Conservation (phyloP, 352 stramenopile genomes). For the Pythium diclinum region DNA sequence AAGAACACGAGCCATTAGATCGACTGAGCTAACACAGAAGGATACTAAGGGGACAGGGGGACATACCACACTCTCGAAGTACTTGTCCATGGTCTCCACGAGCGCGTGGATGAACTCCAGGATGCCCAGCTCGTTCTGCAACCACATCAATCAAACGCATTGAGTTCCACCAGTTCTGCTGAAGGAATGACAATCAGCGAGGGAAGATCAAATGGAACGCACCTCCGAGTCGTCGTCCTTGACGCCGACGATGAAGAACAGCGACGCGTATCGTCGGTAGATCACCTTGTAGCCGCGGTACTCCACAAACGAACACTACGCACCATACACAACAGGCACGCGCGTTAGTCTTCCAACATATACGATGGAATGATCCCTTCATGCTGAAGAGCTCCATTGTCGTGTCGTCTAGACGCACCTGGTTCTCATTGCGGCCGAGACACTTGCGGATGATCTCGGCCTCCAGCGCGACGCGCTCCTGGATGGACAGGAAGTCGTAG, state of each 20-base stretch:
- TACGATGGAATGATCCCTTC: no score
- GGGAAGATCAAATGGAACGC: neutral
- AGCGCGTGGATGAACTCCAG: constrained; percentile 99
- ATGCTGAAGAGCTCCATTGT: neutral
- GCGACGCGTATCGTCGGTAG: constrained; percentile 98
- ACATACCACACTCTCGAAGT: constrained; percentile 97
- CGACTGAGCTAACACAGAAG: neutral
- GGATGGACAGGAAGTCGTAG: constrained; percentile 99
- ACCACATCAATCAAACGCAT: neutral
- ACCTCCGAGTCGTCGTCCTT: constrained; percentile 94
- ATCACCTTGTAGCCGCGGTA: constrained; percentile 99
- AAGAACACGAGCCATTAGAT: no score
- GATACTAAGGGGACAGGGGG: neutral
- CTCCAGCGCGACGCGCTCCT: constrained; percentile 97
- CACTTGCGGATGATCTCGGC: constrained; percentile 99
- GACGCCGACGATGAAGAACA: constrained; percentile 99
- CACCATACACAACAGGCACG: neutral
- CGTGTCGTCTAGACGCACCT: constrained; percentile 38
- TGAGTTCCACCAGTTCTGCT: neutral
- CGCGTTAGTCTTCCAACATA: neutral
- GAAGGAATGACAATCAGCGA: neutral
- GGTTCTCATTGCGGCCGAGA: constrained; percentile 96
- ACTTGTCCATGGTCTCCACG: constrained; percentile 99
- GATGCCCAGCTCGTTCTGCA: constrained; percentile 98
- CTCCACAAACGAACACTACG: constrained; percentile 99